Percentiles rank a stretch among this genome's conserved stretches.
phyloP scores from a whole-genome alignment of 192 early-diverging fungal species.

The Haplosporangium gracile region DNA sequence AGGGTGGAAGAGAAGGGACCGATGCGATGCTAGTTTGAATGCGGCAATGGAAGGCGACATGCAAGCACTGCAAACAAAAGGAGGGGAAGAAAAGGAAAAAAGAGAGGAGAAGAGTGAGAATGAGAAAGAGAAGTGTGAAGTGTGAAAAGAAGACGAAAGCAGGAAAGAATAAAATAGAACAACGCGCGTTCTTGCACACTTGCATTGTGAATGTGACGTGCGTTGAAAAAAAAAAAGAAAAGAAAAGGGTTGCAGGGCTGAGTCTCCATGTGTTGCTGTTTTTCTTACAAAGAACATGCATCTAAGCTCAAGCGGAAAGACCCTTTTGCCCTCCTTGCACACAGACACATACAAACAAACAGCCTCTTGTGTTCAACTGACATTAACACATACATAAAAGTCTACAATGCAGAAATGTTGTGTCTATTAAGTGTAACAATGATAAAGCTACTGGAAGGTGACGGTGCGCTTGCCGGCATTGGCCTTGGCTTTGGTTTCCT shows the following conservation, averaged over 20 bases:
- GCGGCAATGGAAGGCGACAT: constrained; percentile 14
- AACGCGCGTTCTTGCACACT: not conserved
- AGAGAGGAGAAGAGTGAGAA: not conserved
- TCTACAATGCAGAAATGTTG: not conserved
- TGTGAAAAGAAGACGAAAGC: not conserved
- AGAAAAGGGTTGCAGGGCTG: not conserved
- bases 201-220: not conserved
- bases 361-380: not conserved
- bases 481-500: constrained; percentile 20
- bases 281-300: no score
- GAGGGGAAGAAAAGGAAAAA: not conserved
- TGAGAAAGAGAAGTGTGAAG: not conserved
- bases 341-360: no score
- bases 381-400: not conserved
- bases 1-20: not conserved
- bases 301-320: not conserved
- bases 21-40: constrained; percentile 2
- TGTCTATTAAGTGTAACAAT: not conserved
- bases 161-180: not conserved
- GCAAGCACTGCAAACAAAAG: not conserved
- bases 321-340: not conserved
- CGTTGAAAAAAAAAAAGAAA: not conserved
- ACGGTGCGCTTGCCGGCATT: constrained; percentile 23
- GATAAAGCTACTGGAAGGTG: constrained; percentile 23
- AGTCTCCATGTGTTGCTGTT: not conserved